These are phyloP conservation scores for Botrytis squamosa DNA, from an alignment of 2,329 filamentous ascomycete genomes.

Conservation along the genomic window DNA sequence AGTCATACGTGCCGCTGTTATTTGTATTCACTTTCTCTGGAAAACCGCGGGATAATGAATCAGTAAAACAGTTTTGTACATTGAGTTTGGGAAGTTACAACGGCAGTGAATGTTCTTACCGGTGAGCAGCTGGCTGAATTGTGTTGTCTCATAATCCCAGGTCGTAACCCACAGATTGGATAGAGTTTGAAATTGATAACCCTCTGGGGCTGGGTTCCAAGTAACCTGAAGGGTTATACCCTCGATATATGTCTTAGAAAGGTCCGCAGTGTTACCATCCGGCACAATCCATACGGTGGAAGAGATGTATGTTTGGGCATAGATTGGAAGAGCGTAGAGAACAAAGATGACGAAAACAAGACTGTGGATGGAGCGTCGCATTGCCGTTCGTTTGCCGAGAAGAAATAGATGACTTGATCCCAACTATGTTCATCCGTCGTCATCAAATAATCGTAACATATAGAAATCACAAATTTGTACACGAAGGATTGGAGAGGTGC, in stretches of 20 bases:
- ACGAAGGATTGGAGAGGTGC: neutral
- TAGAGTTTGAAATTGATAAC: neutral
- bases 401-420: no score
- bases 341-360: neutral
- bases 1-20: neutral
- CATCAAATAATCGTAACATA: neutral
- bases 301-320: neutral
- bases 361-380: neutral
- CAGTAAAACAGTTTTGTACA: neutral
- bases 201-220: neutral
- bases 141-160: neutral
- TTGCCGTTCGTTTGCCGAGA: neutral
- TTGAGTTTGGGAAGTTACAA: no score
- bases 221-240: neutral
- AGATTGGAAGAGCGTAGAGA: neutral
- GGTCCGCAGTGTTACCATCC: neutral
- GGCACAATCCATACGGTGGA: constrained; percentile 9
- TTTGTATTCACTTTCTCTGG: neutral
- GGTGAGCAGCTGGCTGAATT: neutral
- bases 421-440: neutral
- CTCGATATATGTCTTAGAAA: neutral
- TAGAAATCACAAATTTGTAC: neutral
- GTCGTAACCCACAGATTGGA: constrained; percentile 6
- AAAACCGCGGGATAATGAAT: neutral
- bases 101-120: neutral